phyloP scores from a whole-genome alignment of 2,329 filamentous ascomycete genomes.

The Podosphaera fusca region DNA sequence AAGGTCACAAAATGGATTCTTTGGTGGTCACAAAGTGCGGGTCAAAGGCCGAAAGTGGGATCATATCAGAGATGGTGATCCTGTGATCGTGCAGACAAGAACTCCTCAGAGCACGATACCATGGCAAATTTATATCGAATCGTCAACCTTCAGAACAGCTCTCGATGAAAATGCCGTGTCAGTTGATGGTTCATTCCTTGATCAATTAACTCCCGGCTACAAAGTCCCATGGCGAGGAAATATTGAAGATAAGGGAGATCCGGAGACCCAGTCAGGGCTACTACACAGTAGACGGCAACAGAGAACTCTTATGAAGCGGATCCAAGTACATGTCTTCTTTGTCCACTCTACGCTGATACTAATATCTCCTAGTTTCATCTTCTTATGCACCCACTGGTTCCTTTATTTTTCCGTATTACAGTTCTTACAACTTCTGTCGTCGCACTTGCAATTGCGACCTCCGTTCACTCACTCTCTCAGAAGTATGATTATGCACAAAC shows the following conservation, averaged over 20 bases:
- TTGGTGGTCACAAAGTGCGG: constrained; percentile 14
- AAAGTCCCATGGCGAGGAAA: constrained; percentile 16
- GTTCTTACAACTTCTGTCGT: constrained; percentile 66
- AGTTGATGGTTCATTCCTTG: constrained; percentile 13
- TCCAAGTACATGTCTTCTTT: constrained; percentile 9
- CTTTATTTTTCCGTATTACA: constrained; percentile 57
- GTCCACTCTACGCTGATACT: neutral
- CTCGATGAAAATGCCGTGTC: constrained; percentile 10
- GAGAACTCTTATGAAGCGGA: constrained; percentile 9
- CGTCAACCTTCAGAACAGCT: constrained; percentile 14
- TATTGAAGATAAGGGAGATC: constrained; percentile 10
- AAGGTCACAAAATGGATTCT: constrained; percentile 14
- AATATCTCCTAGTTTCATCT: constrained; percentile 9
- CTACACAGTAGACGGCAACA: constrained; percentile 12
- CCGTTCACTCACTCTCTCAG: constrained; percentile 37
- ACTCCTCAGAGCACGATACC: constrained; percentile 7
- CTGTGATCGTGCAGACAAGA: constrained; percentile 15
- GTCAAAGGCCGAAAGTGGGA: constrained; percentile 17
- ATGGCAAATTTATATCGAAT: constrained; percentile 14
- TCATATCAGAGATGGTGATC: constrained; percentile 15
- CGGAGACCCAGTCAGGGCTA: constrained; percentile 12
- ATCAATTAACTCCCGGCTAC: constrained; percentile 15
- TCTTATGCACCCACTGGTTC: constrained; percentile 40
- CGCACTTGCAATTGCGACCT: constrained; percentile 55
- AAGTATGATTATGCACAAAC: constrained; percentile 28